Evolutionary conservation across 768 basidiomycete species (phyloP).

Genomic region (Candolleomyces efflorescens): DNA sequence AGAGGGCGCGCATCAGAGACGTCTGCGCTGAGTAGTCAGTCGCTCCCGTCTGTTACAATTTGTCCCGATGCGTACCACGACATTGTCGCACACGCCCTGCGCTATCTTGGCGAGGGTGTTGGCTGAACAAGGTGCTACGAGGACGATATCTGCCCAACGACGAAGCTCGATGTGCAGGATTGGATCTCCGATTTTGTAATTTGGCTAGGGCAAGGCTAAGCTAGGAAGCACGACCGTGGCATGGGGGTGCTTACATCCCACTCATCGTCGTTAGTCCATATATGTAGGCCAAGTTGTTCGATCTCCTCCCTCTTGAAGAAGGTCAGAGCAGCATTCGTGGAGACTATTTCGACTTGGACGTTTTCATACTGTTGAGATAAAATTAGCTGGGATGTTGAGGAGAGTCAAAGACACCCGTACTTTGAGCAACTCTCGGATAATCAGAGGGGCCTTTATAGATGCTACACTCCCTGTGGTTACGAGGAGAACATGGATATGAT

Average conservation of each 20-base stretch:
- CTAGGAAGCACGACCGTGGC: not conserved
- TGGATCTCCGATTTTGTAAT: conserved; percentile 79
- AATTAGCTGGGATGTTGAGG: not conserved
- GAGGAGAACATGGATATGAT: conserved; percentile 65
- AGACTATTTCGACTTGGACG: conserved; percentile 78
- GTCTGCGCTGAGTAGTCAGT: conserved; percentile 35
- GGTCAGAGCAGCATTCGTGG: conserved; percentile 71
- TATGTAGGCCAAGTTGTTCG: conserved; percentile 45
- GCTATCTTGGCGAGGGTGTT: conserved; percentile 95
- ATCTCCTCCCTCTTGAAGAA: conserved; percentile 67
- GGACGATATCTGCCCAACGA: conserved; percentile 92
- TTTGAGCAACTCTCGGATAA: conserved; percentile 68
- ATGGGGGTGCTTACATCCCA: conserved; percentile 64
- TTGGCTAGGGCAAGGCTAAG: conserved; percentile 42
- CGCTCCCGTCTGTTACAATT: not conserved
- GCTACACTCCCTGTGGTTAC: conserved; percentile 95
- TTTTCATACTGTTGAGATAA: conserved; percentile 51
- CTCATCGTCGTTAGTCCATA: conserved; percentile 92
- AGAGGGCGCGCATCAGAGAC: conserved; percentile 78
- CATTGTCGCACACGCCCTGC: conserved; percentile 84
- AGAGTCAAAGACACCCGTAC: conserved; percentile 29
- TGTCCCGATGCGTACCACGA: conserved; percentile 51
- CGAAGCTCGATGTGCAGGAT: conserved; percentile 95
- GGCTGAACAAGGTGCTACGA: conserved; percentile 95
- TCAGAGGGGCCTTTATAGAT: conserved; percentile 88